phyloP scores from a whole-genome alignment of 768 basidiomycete species.

The Termitomyces sp. region DNA sequence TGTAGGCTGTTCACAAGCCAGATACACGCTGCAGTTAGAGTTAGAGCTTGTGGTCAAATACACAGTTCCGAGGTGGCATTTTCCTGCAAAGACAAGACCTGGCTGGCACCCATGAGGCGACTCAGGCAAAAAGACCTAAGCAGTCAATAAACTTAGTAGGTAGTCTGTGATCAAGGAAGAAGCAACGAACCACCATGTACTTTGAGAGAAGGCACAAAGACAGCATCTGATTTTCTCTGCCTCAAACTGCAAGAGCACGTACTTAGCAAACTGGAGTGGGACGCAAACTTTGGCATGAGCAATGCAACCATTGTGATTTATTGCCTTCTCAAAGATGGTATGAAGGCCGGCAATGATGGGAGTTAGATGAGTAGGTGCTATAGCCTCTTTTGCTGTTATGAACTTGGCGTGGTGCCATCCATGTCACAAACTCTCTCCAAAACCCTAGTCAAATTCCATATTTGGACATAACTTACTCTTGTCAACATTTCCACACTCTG shows the following conservation, averaged over 20 bases:
- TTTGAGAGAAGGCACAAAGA: neutral
- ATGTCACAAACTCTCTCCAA: conserved; percentile 12
- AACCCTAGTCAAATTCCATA: too few relatives aligned
- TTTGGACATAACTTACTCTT: conserved; percentile 7
- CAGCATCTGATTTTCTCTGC: neutral
- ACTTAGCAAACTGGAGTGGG: neutral
- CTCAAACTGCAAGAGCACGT: neutral
- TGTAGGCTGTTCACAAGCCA: neutral
- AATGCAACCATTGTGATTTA: neutral
- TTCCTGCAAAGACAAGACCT: neutral
- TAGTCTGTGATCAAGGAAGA: neutral
- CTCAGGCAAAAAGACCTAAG: neutral
- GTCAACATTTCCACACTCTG: too few relatives aligned
- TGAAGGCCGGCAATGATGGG: neutral
- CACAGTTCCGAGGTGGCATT: neutral
- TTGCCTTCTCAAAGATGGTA: conserved; percentile 3
- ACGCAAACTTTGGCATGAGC: neutral
- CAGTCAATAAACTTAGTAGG: neutral
- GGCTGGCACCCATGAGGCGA: neutral
- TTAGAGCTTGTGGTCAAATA: neutral
- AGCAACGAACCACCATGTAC: neutral
- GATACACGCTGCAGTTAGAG: neutral
- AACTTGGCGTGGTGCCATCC: conserved; percentile 4
- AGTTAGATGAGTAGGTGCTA: conserved; percentile 1
- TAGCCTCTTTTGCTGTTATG: conserved; percentile 4